phyloP scores from a whole-genome alignment of 2,329 filamentous ascomycete genomes.

The Trichophyton mentagrophytes region DNA sequence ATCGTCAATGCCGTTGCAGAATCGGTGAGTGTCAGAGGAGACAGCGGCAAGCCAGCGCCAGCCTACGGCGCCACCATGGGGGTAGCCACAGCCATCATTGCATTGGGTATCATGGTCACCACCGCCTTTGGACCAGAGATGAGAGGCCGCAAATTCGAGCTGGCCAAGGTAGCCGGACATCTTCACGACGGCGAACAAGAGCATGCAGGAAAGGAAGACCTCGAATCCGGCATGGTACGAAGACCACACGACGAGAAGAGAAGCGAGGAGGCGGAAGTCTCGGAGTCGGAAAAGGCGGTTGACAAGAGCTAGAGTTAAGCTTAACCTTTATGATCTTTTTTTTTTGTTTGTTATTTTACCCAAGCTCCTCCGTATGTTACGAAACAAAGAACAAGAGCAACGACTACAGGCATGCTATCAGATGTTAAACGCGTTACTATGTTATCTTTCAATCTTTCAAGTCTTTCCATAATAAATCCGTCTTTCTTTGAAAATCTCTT shows the following conservation, averaged over 20 bases:
- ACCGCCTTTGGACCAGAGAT: constrained; percentile 62
- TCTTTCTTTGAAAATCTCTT: too few species aligned
- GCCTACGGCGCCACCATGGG: constrained; percentile 67
- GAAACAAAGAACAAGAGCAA: too few species aligned
- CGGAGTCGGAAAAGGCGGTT: not conserved
- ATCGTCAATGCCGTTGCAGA: constrained; percentile 67
- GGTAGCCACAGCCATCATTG: constrained; percentile 64
- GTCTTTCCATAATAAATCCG: too few species aligned
- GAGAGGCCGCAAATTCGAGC: constrained; percentile 57
- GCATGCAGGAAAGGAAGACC: not conserved
- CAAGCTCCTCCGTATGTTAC: too few species aligned
- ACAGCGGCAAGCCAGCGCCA: constrained; percentile 46
- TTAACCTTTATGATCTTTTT: too few species aligned
- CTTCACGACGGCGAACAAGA: not conserved
- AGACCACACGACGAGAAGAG: not conserved
- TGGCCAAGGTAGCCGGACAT: constrained; percentile 39
- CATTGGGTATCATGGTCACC: constrained; percentile 53
- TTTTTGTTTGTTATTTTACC: too few species aligned
- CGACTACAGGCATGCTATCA: too few species aligned
- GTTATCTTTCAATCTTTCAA: too few species aligned
- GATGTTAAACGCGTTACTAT: too few species aligned
- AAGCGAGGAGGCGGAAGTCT: not conserved
- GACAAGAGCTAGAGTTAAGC: not conserved
- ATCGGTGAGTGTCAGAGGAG: constrained; percentile 42
- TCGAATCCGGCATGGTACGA: not conserved